These are phyloP conservation scores for Cicer cuneatum DNA, from an alignment of 306 rosid genomes.

Conservation along the genomic window DNA sequence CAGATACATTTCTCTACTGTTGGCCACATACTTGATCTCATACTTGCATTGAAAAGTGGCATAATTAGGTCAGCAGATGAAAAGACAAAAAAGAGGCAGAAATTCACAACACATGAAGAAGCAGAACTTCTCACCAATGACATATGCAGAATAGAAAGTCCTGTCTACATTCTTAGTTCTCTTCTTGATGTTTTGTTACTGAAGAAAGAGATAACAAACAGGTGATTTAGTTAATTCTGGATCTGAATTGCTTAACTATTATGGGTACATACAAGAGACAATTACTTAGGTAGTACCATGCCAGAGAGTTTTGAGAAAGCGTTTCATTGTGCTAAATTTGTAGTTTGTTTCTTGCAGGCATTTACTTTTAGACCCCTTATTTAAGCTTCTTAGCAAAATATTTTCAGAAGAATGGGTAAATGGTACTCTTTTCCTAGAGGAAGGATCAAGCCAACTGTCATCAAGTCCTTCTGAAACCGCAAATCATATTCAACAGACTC, in stretches of 20 bases:
- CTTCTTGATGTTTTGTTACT: slow-evolving; percentile 80
- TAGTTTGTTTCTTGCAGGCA: slow-evolving; percentile 60
- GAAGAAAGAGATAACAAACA: slow-evolving; percentile 73
- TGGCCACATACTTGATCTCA: slow-evolving; percentile 58
- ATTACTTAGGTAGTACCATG: slow-evolving; percentile 2
- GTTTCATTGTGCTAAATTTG: slow-evolving; percentile 40
- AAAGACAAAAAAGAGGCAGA: slow-evolving; percentile 71
- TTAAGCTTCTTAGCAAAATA: slow-evolving; percentile 62
- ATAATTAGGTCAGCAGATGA: slow-evolving; percentile 45
- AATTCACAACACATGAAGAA: slow-evolving; percentile 46
- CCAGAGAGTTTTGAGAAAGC: neutral
- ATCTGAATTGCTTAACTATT: slow-evolving; percentile 10
- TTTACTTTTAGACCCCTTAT: slow-evolving; percentile 70
- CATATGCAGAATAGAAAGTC: slow-evolving; percentile 53
- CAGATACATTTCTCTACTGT: slow-evolving; percentile 69
- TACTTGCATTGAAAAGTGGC: slow-evolving; percentile 47
- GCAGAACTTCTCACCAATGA: slow-evolving; percentile 44
- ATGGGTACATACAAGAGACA: slow-evolving; percentile 2
- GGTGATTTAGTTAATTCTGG: slow-evolving; percentile 54
- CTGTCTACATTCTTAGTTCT: slow-evolving; percentile 64
- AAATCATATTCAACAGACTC: slow-evolving; percentile 72
- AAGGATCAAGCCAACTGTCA: slow-evolving; percentile 38
- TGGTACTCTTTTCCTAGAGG: slow-evolving; percentile 45
- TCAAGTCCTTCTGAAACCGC: slow-evolving; percentile 49
- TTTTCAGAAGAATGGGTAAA: slow-evolving; percentile 66